Evolutionary conservation across 1,284 basidiomycete genomes (phyloP).

Genomic region (Leccinum subfulvum): DNA sequence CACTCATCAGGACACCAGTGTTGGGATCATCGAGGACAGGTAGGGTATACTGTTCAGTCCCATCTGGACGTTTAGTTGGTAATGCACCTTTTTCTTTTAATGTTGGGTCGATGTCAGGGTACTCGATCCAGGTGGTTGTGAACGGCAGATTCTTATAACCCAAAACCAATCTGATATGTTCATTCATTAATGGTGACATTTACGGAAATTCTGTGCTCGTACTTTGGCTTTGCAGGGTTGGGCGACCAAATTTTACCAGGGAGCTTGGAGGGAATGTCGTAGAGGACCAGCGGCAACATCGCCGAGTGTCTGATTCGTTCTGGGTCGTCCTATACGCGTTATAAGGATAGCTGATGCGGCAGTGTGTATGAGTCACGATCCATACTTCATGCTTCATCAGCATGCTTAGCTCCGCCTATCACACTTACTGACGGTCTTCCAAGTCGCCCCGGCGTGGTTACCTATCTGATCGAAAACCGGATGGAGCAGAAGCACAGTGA

Average conservation of each 20-base stretch:
- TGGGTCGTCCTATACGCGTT: not conserved
- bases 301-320: not conserved
- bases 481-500: not conserved
- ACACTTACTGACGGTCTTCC: not conserved
- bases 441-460: too few relatives aligned
- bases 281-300: constrained; percentile 28
- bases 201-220: not conserved
- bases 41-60: not conserved
- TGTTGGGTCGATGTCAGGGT: not conserved
- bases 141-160: not conserved
- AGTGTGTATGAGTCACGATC: not conserved
- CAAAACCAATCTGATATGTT: not conserved
- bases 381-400: not conserved
- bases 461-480: not conserved
- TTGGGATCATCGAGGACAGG: not conserved
- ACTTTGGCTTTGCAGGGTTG: constrained; percentile 29
- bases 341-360: not conserved
- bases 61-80: not conserved
- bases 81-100: not conserved
- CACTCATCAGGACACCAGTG: not conserved
- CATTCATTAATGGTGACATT: not conserved
- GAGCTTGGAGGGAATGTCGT: constrained; percentile 30
- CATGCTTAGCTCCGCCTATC: not conserved
- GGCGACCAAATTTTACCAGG: constrained; percentile 21
- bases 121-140: not conserved